Percentiles rank a stretch among this genome's conserved stretches.
These are phyloP conservation scores for Beverwykella pulmonaria DNA, from an alignment of 495 filamentous ascomycete species.

Conservation along the genomic window DNA sequence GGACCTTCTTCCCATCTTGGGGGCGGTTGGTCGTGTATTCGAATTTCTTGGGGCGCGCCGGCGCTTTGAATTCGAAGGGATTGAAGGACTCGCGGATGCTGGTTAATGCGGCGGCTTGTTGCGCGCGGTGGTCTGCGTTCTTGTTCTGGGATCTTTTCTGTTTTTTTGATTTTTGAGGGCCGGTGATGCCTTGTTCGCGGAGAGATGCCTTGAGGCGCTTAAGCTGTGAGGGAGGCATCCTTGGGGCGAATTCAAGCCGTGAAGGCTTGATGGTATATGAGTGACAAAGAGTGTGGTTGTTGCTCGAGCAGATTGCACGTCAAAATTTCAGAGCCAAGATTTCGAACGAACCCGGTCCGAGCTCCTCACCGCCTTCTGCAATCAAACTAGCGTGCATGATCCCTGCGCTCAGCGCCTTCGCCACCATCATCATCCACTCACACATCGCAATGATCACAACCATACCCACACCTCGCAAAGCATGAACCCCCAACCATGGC, in stretches of 20 bases:
- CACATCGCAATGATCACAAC: background rate
- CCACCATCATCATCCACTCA: constrained; percentile 2
- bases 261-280: background rate
- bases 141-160: constrained; percentile 73
- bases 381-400: background rate
- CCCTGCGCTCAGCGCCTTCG: constrained; percentile 4
- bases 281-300: background rate
- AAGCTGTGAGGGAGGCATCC: constrained; percentile 91
- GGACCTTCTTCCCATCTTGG: constrained; percentile 54
- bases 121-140: constrained; percentile 66
- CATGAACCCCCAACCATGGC: constrained; percentile 36
- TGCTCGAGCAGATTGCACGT: background rate
- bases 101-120: constrained; percentile 72
- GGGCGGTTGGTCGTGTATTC: constrained; percentile 66
- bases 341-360: constrained; percentile 6
- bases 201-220: constrained; percentile 93
- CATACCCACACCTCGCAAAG: background rate
- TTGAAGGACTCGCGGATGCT: constrained; percentile 94
- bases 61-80: constrained; percentile 87
- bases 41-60: constrained; percentile 71
- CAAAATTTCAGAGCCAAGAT: constrained; percentile 28
- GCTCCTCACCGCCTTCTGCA: constrained; percentile 19
- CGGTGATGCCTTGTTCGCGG: constrained; percentile 80
- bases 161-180: constrained; percentile 89
- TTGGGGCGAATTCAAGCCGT: background rate